Conservation (phyloP, 2,329 filamentous ascomycete species). For the Clathrospora elynae region DNA sequence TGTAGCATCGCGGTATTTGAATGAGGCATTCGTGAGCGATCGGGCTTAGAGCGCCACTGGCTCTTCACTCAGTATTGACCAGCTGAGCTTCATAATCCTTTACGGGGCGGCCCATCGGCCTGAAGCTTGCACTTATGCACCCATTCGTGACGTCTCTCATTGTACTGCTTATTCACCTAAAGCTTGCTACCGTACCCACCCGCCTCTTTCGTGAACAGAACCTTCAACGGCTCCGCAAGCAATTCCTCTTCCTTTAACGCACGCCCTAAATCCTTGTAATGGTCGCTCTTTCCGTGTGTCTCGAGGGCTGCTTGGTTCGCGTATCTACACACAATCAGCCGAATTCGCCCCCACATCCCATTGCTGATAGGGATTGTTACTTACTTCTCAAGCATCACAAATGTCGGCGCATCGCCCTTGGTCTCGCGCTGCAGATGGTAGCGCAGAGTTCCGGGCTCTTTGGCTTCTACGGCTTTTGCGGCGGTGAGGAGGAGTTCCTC, state of each 20-base stretch:
- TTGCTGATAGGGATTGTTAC: conserved; percentile 1
- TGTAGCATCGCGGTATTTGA: no score
- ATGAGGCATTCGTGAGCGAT: no score
- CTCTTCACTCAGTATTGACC: no score
- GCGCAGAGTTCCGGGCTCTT: conserved; percentile 42
- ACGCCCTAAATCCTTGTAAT: conserved; percentile 30
- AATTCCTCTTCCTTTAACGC: conserved; percentile 38
- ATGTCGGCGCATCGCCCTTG: conserved; percentile 32
- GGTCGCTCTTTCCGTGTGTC: conserved; percentile 29
- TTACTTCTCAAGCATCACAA: conserved; percentile 45
- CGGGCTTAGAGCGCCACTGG: no score
- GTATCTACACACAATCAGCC: conserved; percentile 28
- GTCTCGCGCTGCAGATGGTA: conserved; percentile 42
- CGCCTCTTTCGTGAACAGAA: conserved; percentile 37
- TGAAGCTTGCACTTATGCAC: no score
- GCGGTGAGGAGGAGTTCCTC: conserved; percentile 35
- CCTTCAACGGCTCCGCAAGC: conserved; percentile 35
- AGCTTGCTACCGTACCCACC: conserved; percentile 32
- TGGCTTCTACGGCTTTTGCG: conserved; percentile 34
- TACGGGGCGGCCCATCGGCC: no score
- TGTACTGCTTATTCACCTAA: no score
- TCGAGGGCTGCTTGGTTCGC: conserved; percentile 37
- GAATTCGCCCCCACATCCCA: background rate
- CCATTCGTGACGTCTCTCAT: background rate
- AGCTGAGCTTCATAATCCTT: no score